Evolutionary conservation across 2,329 filamentous ascomycete genomes (phyloP).

Genomic region (Ilyonectria mors-panacis): DNA sequence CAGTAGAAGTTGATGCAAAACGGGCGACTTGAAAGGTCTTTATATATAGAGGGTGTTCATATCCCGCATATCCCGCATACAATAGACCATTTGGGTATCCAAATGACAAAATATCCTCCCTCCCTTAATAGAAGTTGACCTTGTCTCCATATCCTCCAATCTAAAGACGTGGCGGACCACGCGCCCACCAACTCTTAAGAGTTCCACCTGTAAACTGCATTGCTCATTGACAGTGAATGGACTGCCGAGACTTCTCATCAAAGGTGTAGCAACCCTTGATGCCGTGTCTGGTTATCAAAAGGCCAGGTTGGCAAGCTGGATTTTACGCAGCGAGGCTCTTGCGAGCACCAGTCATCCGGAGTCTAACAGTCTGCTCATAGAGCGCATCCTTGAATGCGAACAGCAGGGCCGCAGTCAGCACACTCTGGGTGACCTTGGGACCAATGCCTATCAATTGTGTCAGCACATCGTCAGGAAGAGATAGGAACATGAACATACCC

Average conservation of each 20-base stretch:
- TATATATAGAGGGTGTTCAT: constrained; percentile 37
- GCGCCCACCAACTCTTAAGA: constrained; percentile 29
- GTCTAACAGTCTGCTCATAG: constrained; percentile 84
- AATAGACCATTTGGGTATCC: constrained; percentile 47
- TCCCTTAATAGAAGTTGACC: constrained; percentile 3
- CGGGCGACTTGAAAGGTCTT: not conserved
- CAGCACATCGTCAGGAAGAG: constrained; percentile 14
- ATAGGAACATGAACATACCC: constrained; percentile 69
- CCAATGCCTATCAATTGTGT: constrained; percentile 78
- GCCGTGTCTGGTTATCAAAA: constrained; percentile 28
- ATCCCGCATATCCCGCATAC: constrained; percentile 33
- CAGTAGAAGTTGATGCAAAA: constrained; percentile 13
- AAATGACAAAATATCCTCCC: constrained; percentile 39
- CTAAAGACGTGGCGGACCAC: constrained; percentile 11
- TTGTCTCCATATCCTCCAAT: constrained; percentile 12
- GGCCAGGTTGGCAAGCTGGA: constrained; percentile 3
- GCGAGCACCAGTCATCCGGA: constrained; percentile 65
- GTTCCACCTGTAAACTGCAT: constrained; percentile 27
- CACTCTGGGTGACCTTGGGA: constrained; percentile 96
- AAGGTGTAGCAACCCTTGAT: constrained; percentile 26
- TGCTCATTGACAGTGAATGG: constrained; percentile 34
- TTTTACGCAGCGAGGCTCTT: constrained; percentile 55
- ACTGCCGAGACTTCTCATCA: constrained; percentile 23
- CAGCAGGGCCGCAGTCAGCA: constrained; percentile 94
- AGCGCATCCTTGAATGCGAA: constrained; percentile 99